phyloP scores from a whole-genome alignment of 805 yeast species.

The Wickerhamomyces xylosicus region DNA sequence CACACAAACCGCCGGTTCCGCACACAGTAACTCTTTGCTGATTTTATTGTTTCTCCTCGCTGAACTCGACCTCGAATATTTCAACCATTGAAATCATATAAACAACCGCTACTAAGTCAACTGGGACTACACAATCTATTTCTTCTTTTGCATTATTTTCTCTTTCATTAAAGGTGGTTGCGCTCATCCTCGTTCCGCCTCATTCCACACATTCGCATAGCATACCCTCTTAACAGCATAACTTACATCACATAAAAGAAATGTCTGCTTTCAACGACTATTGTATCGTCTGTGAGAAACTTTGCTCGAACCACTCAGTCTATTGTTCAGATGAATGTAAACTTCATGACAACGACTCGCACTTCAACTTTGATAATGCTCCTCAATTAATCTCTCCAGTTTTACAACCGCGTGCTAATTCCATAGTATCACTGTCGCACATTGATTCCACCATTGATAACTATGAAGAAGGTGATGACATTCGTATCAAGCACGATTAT shows the following conservation, averaged over 20 bases:
- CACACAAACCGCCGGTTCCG: too few species aligned
- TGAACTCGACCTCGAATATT: too few species aligned
- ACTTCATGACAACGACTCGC: slow-evolving; percentile 18
- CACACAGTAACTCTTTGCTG: not conserved
- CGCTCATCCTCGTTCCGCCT: too few species aligned
- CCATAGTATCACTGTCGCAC: slow-evolving; percentile 9
- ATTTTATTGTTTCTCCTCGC: not conserved
- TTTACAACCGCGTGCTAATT: slow-evolving; percentile 19
- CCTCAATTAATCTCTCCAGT: slow-evolving; percentile 21
- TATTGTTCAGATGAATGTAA: slow-evolving; percentile 39
- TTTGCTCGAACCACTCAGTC: slow-evolving; percentile 30
- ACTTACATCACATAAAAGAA: not conserved
- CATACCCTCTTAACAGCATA: not conserved
- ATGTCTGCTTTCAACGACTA: slow-evolving; percentile 38
- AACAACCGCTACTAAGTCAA: too few species aligned
- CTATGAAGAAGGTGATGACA: slow-evolving; percentile 8
- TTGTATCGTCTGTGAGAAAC: slow-evolving; percentile 48
- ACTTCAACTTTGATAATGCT: slow-evolving; percentile 16
- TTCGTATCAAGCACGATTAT: slow-evolving; percentile 13
- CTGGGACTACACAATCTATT: too few species aligned
- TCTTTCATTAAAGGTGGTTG: too few species aligned
- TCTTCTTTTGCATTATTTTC: too few species aligned
- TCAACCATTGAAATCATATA: not conserved
- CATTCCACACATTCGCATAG: not conserved
- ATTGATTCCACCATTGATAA: slow-evolving; percentile 3